phyloP scores from a whole-genome alignment of 345 rosid genomes.

The Excoecaria cochinchinensis region DNA sequence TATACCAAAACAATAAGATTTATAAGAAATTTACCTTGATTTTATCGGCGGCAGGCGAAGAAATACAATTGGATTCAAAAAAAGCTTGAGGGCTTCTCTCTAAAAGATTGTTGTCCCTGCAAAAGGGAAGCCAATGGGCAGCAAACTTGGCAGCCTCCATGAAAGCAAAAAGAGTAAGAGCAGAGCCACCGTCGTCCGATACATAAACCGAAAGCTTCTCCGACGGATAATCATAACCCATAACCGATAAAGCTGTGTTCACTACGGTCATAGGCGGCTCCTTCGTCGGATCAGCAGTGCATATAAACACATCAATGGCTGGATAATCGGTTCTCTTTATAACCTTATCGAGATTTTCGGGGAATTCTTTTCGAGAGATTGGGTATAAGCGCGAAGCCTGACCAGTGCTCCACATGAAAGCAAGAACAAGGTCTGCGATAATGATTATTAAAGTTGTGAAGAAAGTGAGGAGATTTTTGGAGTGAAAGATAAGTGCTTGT shows the following conservation, averaged over 20 bases:
- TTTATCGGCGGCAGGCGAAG: background rate
- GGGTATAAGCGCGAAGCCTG: conserved; percentile 43
- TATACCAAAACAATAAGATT: too few species aligned
- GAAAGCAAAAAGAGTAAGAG: conserved; percentile 21
- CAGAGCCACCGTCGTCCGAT: conserved; percentile 29
- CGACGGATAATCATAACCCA: conserved; percentile 72
- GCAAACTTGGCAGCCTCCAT: conserved; percentile 28
- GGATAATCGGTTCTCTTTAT: conserved; percentile 8
- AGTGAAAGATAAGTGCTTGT: conserved; percentile 26
- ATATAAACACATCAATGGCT: conserved; percentile 60
- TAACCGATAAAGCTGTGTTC: conserved; percentile 68
- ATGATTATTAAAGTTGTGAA: conserved; percentile 27
- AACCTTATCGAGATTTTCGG: conserved; percentile 7
- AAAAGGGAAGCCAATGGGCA: conserved; percentile 24
- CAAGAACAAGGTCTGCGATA: conserved; percentile 51
- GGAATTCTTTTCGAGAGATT: conserved; percentile 36
- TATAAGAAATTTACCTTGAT: conserved; percentile 14
- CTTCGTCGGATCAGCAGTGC: too few species aligned
- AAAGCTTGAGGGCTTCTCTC: conserved; percentile 19
- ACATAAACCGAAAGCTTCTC: conserved; percentile 57
- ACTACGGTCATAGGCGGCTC: conserved; percentile 43
- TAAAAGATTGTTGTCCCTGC: conserved; percentile 3
- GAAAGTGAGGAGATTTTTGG: conserved; percentile 17
- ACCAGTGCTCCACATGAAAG: conserved; percentile 56
- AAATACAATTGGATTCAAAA: background rate